A percentile compares a stretch with the other conserved stretches of the same genome.
Evolutionary conservation across 2,329 filamentous ascomycete species (phyloP).

Genomic region (Chaetomium sp.): DNA sequence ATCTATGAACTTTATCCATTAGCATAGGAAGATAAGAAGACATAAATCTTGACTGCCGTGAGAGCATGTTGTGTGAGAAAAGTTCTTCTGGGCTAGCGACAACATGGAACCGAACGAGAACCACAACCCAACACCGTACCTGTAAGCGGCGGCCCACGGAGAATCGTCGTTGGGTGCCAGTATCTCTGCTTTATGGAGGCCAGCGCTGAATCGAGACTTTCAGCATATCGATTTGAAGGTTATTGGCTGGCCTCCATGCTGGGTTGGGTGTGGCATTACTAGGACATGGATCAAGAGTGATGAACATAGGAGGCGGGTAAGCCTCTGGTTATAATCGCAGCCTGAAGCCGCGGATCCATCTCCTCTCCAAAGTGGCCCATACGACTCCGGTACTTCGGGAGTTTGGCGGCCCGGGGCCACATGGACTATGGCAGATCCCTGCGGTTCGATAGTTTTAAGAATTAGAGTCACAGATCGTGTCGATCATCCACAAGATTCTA

Average conservation of each 20-base stretch:
- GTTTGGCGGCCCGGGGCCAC: background rate
- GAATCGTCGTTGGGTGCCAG: background rate
- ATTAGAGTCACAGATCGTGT: background rate
- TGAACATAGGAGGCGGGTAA: background rate
- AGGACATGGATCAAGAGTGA: background rate
- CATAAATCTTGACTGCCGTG: background rate
- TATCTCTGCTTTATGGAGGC: conserved; percentile 16
- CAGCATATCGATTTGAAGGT: conserved; percentile 7
- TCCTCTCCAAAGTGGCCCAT: background rate
- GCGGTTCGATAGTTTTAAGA: background rate
- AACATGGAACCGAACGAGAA: too few relatives aligned
- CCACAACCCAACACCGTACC: background rate
- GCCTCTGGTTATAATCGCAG: background rate
- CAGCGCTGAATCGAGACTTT: conserved; percentile 21
- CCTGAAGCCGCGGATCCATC: background rate
- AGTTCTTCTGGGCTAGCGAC: too few relatives aligned
- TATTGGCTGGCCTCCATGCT: conserved; percentile 18
- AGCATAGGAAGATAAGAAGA: background rate
- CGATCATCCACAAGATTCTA: conserved; percentile 8
- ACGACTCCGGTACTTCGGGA: conserved; percentile 7
- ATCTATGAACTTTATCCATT: conserved; percentile 16
- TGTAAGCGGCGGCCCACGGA: background rate
- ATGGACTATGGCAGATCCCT: background rate
- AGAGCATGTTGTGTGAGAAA: too few relatives aligned
- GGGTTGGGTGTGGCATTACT: conserved; percentile 21